Percentiles rank a stretch among this genome's conserved stretches.
These are phyloP conservation scores for Cymodocea nodosa DNA, from an alignment of 116 monocot species.

Conservation along the genomic window DNA sequence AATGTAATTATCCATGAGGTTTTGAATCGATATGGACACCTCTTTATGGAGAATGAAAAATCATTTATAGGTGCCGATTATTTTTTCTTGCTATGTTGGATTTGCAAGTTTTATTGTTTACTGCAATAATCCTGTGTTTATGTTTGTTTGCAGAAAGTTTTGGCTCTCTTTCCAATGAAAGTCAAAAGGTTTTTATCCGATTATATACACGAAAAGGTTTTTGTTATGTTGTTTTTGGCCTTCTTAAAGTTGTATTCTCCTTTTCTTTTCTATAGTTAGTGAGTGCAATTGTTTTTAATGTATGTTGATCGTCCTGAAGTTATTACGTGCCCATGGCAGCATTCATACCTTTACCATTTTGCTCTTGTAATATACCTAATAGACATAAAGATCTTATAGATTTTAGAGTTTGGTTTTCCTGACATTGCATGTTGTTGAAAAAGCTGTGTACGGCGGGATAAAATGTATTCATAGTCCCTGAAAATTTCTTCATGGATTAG, in stretches of 20 bases:
- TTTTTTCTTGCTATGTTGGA: conserved; percentile 1
- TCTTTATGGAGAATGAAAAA: conserved; percentile 56
- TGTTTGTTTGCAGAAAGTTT: conserved; percentile 34
- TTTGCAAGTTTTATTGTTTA: not conserved
- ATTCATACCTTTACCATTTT: too few species aligned
- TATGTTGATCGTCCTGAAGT: not conserved
- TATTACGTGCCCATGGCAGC: not conserved
- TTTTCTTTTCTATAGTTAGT: conserved; percentile 1
- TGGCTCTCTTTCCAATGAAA: conserved; percentile 50
- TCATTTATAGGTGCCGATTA: conserved; percentile 49
- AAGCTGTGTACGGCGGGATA: too few species aligned
- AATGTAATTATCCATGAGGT: conserved; percentile 64
- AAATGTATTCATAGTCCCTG: too few species aligned
- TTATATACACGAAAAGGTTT: conserved; percentile 87
- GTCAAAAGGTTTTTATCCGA: conserved; percentile 75
- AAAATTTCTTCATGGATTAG: too few species aligned
- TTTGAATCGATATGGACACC: conserved; percentile 42
- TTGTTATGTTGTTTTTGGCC: not conserved
- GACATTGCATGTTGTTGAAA: too few species aligned
- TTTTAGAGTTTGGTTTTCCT: not conserved
- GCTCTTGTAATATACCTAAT: too few species aligned
- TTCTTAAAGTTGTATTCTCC: not conserved
- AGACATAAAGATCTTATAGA: not conserved
- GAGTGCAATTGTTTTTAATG: not conserved
- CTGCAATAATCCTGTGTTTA: not conserved